These are phyloP conservation scores for Boletus huronensis DNA, from an alignment of 768 basidiomycete species.

Conservation along the genomic window DNA sequence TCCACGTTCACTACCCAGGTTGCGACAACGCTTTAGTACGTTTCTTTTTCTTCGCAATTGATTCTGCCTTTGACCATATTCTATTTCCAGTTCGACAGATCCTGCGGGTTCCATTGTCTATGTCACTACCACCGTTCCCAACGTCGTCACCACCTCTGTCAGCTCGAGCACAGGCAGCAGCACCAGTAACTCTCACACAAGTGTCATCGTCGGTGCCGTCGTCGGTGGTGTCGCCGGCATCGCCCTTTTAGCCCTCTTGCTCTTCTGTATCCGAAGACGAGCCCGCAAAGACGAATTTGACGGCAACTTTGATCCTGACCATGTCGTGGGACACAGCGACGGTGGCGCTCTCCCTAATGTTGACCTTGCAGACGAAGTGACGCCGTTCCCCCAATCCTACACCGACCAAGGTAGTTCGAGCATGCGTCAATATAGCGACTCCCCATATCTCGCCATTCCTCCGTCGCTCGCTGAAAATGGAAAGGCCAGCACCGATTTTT, in stretches of 20 bases:
- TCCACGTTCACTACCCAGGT: conserved; percentile 17
- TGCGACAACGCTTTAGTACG: conserved; percentile 18
- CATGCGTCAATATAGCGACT: conserved; percentile 25
- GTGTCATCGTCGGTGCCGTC: conserved; percentile 51
- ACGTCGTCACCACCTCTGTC: conserved; percentile 14
- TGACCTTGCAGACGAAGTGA: conserved; percentile 30
- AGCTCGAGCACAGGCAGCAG: neutral
- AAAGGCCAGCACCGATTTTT: conserved; percentile 9
- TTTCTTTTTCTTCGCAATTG: neutral
- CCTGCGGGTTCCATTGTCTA: conserved; percentile 16
- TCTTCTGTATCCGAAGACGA: conserved; percentile 30
- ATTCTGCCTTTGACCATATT: neutral
- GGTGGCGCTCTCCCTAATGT: conserved; percentile 24
- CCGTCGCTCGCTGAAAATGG: neutral
- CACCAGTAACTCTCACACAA: conserved; percentile 24
- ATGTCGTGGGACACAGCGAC: conserved; percentile 30
- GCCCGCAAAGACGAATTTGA: conserved; percentile 41
- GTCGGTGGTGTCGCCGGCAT: conserved; percentile 44
- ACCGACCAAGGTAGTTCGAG: conserved; percentile 4
- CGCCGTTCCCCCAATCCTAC: conserved; percentile 18
- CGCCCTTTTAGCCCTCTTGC: conserved; percentile 23
- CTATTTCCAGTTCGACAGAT: conserved; percentile 21
- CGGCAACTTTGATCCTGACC: conserved; percentile 49
- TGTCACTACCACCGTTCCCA: conserved; percentile 19
- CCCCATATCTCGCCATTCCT: conserved; percentile 7